These are phyloP conservation scores for Pseudopithomyces maydicus DNA, from an alignment of 2,329 filamentous ascomycete genomes.

Conservation along the genomic window DNA sequence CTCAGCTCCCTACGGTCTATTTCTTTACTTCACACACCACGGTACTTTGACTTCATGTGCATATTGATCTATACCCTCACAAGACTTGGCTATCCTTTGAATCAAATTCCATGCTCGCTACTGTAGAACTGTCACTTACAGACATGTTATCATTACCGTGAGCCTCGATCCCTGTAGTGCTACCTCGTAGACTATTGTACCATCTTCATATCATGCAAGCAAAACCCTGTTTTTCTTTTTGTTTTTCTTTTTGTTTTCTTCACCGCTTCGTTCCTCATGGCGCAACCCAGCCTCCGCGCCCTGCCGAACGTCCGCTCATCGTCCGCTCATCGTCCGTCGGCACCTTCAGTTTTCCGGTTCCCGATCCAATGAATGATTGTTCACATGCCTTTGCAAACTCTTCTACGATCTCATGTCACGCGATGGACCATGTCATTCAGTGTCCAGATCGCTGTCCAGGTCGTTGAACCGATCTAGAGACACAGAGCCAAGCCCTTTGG, in stretches of 20 bases:
- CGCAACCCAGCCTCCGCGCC: not conserved
- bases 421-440: not conserved
- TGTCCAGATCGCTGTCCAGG: not conserved
- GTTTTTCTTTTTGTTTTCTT: too few species aligned
- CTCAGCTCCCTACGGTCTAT: conserved; percentile 1
- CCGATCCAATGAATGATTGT: not conserved
- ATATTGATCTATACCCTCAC: conserved; percentile 7
- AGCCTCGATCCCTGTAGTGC: not conserved
- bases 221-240: not conserved
- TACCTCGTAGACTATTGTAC: not conserved
- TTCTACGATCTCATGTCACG: not conserved
- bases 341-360: not conserved
- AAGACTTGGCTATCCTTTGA: conserved; percentile 2
- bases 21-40: not conserved
- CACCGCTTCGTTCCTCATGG: not conserved
- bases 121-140: not conserved
- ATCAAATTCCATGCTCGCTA: not conserved
- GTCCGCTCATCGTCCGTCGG: not conserved
- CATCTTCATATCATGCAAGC: not conserved
- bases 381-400: not conserved
- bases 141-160: not conserved
- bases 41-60: not conserved
- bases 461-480: not conserved
- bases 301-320: not conserved
- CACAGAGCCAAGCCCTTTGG: too few species aligned